Evolutionary conservation across 2,329 filamentous ascomycete genomes (phyloP), one percentile per base, ranked within the genome.

Genomic region (Aspergillus neoniger): DNA sequence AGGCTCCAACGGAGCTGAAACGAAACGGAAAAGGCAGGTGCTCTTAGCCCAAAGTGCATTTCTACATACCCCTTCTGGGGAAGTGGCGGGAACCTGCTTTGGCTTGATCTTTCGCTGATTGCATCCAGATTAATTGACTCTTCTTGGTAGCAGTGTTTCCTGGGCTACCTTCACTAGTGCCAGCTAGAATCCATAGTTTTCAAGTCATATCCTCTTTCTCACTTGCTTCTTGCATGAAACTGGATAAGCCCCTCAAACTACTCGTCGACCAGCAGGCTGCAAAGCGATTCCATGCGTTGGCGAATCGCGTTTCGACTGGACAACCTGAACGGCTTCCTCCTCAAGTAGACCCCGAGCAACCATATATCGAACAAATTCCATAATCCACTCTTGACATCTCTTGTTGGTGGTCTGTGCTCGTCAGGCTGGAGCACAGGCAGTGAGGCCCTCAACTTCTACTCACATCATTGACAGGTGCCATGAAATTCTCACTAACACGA

Each of bases 391-490:
- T 49, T 75, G 72, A 48, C 71, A 74, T 52, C 70, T 65, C 56
- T 61, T 73, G 51, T 74, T 74, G n/a, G 66, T 71, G 1, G 61
- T 69, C 72, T 74, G 38, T 23, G 19, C 3, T 2, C 3, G 14
- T 21, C 5, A 38, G 53, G 28, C 17, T 17, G 30, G 55, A 21
- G 21, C 3, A 52, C 28, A 52, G 15, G 4, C 12, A 43, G 21
- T 14, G 8, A 38, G 21, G 38, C 9, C 17, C 23, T 30, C 7
- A 2, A 28, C 2, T 7, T 17, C 44, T 2, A 59, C 61, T 58
- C 58, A 76, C 73, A 64, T 73, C 70, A 21, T 74, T 75, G 2
- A 76, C 72, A 3, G 74, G 72, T 2, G 71, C 72, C 58, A 73
- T 62, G 38, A 75, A 76, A 43, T 75, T 73, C 51, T 72, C 55